Evolutionary conservation across 768 basidiomycete genomes (phyloP).

Genomic region (Suillus placidus): DNA sequence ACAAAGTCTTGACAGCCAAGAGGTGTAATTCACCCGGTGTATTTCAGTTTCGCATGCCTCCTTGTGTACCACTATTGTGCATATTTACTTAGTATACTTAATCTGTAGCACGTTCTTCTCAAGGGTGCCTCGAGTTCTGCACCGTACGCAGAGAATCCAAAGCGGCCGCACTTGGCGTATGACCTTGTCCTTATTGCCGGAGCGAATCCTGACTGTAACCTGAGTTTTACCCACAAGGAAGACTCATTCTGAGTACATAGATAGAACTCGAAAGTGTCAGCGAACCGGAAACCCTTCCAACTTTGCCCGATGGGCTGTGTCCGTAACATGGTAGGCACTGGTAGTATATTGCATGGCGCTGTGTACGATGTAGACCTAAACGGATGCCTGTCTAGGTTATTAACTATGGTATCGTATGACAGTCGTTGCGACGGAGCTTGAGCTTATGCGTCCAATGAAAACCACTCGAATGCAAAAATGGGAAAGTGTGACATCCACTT

Average conservation of each 20-base stretch:
- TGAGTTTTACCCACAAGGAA: not conserved
- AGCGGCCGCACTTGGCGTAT: not conserved
- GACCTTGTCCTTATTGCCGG: not conserved
- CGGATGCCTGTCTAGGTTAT: not conserved
- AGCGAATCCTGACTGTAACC: too few relatives aligned
- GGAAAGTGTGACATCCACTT: not conserved
- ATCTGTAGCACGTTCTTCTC: not conserved
- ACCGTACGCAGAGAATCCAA: not conserved
- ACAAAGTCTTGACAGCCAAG: slow-evolving; percentile 35
- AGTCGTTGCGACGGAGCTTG: not conserved
- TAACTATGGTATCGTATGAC: not conserved
- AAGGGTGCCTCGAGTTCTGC: not conserved
- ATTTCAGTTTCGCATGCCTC: not conserved
- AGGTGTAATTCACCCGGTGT: slow-evolving; percentile 23
- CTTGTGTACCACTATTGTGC: slow-evolving; percentile 1
- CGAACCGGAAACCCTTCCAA: not conserved
- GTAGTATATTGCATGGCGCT: not conserved
- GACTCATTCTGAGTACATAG: not conserved
- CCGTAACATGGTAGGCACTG: not conserved
- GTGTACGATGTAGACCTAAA: not conserved
- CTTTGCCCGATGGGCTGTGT: not conserved
- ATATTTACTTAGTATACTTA: slow-evolving; percentile 10
- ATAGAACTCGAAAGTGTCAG: not conserved
- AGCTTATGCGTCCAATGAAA: not conserved
- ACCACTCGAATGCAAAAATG: not conserved